Evolutionary conservation across 352 stramenopile species (phyloP), one percentile per base, ranked within the genome.

Genomic region (Pythium rhizo-oryzae): DNA sequence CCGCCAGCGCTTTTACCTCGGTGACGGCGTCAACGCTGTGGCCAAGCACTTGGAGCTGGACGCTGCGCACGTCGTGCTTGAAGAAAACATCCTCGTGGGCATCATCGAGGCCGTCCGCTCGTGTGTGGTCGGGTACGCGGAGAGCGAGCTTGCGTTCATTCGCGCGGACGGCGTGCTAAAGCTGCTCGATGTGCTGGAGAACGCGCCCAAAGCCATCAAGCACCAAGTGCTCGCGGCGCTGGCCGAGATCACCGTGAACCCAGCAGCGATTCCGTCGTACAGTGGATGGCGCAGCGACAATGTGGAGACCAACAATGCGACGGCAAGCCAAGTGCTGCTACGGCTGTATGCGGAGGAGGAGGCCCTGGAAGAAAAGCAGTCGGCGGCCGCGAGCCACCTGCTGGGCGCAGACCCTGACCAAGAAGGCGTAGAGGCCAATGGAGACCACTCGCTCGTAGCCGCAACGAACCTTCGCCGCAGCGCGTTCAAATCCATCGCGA

Each of bases 341-440:
- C 74, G 80, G n/a, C 76, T 91, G 49, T 94, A 90, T 54, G 76
- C 84, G 0, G 56, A 82, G 7, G 85, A 92, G 72, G 85, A 92
- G 63, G 71, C 72, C 23, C 53, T 72, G 12, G 74, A 89, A 28
- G 66, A 82, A 15, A 60, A 69, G 43, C 24, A 61, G n/a, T 28
- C 67, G 61, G 53, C 66, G 8, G 16, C 18, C 2, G 24, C n/a
- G 24, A 6, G 28, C 28, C 28, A 25, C 8, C 12, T 23, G 24
- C 7, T 28, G 33, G 50, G 13, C 24, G n/a, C 1, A 13, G 47
- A 59, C 37, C 4, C 18, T 15, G 15, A 18, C 37, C 7, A 30
- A 23, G 53, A 58, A 18, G n/a, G 55, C 16, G 28, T 49, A 4
- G 49, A 56, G 12, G 23, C 1, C 41, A 47, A 47, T n/a, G 41